These are phyloP conservation scores for Monascus ruber DNA, from an alignment of 2,329 filamentous ascomycete genomes.

Conservation along the genomic window DNA sequence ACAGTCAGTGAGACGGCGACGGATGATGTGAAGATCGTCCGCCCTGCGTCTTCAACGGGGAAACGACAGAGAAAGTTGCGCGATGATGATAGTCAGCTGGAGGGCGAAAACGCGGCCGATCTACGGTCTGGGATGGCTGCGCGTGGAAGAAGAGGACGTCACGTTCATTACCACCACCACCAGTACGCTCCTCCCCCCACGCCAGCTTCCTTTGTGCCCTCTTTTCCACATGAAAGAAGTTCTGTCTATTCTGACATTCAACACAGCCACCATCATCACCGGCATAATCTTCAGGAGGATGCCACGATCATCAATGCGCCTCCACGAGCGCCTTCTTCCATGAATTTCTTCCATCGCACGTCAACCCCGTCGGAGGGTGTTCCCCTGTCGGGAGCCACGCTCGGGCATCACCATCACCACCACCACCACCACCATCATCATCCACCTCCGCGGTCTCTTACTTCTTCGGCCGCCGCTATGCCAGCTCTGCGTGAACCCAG, in stretches of 20 bases:
- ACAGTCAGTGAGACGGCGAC: conserved; percentile 24
- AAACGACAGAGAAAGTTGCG: conserved; percentile 58
- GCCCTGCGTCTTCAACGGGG: conserved; percentile 38
- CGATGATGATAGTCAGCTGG: conserved; percentile 59
- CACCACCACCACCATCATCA: conserved; percentile 19
- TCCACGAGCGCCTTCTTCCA: conserved; percentile 15
- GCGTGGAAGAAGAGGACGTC: conserved; percentile 52
- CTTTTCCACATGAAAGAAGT: conserved; percentile 4
- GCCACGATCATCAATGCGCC: conserved; percentile 10
- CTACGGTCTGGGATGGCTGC: conserved; percentile 48
- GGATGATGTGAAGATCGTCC: conserved; percentile 30
- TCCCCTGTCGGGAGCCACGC: conserved; percentile 4
- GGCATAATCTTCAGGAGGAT: conserved; percentile 43
- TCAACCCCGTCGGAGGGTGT: conserved; percentile 17
- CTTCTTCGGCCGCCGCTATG: conserved; percentile 10
- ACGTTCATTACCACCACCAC: conserved; percentile 48
- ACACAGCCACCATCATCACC: conserved; percentile 41
- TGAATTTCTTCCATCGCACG: conserved; percentile 18
- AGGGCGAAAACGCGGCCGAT: conserved; percentile 54
- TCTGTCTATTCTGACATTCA: conserved; percentile 8
- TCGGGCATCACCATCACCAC: conserved; percentile 30
- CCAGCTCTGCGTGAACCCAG: conserved; percentile 46
- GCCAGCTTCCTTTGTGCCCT: background rate
- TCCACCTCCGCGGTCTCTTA: conserved; percentile 14
- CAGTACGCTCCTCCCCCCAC: conserved; percentile 31